Conservation (phyloP, 371 early-diverging fungal genomes). For the Syncephalis plumigaleata region DNA sequence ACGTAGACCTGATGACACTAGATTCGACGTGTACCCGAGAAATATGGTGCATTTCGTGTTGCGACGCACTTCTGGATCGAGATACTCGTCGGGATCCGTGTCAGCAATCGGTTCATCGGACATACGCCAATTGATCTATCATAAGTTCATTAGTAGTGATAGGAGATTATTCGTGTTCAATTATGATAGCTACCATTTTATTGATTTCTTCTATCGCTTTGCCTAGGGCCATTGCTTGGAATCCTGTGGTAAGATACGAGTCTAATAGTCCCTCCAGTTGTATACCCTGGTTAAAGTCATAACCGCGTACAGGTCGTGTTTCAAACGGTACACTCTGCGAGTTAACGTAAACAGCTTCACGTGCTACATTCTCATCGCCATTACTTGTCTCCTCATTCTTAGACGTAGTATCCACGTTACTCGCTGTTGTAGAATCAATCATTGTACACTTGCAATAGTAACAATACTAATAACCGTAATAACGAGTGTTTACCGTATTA, state of each 20-base stretch:
- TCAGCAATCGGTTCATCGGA: conserved; percentile 59
- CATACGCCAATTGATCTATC: conserved; percentile 63
- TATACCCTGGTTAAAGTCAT: conserved; percentile 72
- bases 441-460: too few relatives aligned
- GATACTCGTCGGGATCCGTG: conserved; percentile 45
- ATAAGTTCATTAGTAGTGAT: too few relatives aligned
- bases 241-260: conserved; percentile 67
- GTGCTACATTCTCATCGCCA: conserved; percentile 7
- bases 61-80: conserved; percentile 39
- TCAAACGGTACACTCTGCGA: conserved; percentile 51
- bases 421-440: too few relatives aligned
- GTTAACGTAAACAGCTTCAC: conserved; percentile 47
- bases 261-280: conserved; percentile 43
- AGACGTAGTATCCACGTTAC: too few relatives aligned
- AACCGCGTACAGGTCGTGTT: conserved; percentile 54
- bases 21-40: conserved; percentile 95
- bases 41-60: conserved; percentile 86
- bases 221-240: conserved; percentile 81
- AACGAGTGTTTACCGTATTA: too few relatives aligned
- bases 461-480: too few relatives aligned
- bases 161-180: too few relatives aligned
- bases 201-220: conserved; percentile 79
- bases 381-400: too few relatives aligned
- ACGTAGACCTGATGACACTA: conserved; percentile 94
- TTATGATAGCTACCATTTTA: conserved; percentile 45